These are phyloP conservation scores for Phytophthora hybrid DNA, from an alignment of 352 stramenopile species.

Conservation along the genomic window DNA sequence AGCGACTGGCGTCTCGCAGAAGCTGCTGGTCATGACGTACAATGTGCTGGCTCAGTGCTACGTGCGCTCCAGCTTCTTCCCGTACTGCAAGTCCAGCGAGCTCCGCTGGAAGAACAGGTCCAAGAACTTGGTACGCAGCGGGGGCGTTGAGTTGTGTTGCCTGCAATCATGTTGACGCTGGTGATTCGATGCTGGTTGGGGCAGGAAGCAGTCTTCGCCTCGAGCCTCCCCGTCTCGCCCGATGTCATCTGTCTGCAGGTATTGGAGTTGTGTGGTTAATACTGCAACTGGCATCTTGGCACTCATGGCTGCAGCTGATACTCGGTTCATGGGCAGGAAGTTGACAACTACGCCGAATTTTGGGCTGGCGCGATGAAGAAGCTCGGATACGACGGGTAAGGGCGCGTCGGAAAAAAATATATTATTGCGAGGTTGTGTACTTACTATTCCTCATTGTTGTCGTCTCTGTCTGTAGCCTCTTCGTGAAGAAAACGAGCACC, in stretches of 20 bases:
- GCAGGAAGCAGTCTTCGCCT: slow-evolving; percentile 66
- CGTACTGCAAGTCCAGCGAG: slow-evolving; percentile 70
- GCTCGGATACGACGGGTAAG: slow-evolving; percentile 73
- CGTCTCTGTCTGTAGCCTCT: slow-evolving; percentile 47
- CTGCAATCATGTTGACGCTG: too few relatives aligned
- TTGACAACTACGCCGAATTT: slow-evolving; percentile 81
- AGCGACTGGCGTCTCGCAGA: slow-evolving; percentile 36
- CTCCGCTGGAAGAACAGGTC: slow-evolving; percentile 82
- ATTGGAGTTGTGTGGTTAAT: neutral
- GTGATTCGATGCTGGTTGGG: slow-evolving; percentile 6
- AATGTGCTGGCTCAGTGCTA: slow-evolving; percentile 89
- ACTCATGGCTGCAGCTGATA: neutral
- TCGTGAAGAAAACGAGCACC: slow-evolving; percentile 69
- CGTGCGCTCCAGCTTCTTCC: slow-evolving; percentile 81
- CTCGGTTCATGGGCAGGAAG: slow-evolving; percentile 59
- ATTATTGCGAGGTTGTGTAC: neutral
- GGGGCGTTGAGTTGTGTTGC: neutral
- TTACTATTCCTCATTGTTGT: slow-evolving; percentile 2
- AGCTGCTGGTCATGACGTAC: slow-evolving; percentile 86
- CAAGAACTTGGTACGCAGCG: slow-evolving; percentile 56
- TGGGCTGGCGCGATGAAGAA: slow-evolving; percentile 66
- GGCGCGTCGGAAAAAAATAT: neutral
- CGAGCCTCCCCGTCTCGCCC: slow-evolving; percentile 62
- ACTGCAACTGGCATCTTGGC: neutral
- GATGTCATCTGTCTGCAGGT: slow-evolving; percentile 87